Evolutionary conservation across 257 asterid species (phyloP).

Genomic region (Eucommia ulmoides): DNA sequence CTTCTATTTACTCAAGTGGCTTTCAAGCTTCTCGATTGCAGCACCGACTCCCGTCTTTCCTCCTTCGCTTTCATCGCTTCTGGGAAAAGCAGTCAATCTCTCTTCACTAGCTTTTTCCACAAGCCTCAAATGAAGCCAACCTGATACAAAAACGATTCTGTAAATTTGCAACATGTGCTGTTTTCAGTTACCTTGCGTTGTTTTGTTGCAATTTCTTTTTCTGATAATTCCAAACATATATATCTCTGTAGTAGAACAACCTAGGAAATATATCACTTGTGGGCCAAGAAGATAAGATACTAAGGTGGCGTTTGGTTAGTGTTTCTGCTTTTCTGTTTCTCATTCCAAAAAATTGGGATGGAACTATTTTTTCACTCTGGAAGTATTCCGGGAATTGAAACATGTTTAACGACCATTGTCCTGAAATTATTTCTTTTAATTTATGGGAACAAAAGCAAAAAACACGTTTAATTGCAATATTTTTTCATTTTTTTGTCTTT

Average conservation of each 20-base stretch:
- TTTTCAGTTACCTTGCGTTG: not conserved
- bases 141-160: conserved; percentile 24
- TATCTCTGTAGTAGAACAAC: not conserved
- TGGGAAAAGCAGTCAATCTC: conserved; percentile 21
- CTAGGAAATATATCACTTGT: not conserved
- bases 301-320: too few relatives aligned
- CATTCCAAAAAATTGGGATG: too few relatives aligned
- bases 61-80: conserved; percentile 18
- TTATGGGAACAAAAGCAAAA: too few relatives aligned
- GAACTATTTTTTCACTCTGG: too few relatives aligned
- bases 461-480: too few relatives aligned
- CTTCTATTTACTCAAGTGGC: conserved; percentile 37
- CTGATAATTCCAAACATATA: not conserved
- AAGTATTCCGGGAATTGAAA: too few relatives aligned
- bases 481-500: too few relatives aligned
- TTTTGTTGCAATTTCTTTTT: conserved; percentile 1
- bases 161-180: conserved; percentile 9
- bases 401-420: too few relatives aligned
- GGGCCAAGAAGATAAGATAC: not conserved
- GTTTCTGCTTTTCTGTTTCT: too few relatives aligned
- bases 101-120: conserved; percentile 81
- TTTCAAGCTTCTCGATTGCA: conserved; percentile 65
- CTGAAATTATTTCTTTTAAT: too few relatives aligned
- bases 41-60: conserved; percentile 43
- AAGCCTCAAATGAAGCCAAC: conserved; percentile 90